Base-by-base conservation (phyloP, 257 asterid species). In the Solanum pimpinellifolium region DNA sequence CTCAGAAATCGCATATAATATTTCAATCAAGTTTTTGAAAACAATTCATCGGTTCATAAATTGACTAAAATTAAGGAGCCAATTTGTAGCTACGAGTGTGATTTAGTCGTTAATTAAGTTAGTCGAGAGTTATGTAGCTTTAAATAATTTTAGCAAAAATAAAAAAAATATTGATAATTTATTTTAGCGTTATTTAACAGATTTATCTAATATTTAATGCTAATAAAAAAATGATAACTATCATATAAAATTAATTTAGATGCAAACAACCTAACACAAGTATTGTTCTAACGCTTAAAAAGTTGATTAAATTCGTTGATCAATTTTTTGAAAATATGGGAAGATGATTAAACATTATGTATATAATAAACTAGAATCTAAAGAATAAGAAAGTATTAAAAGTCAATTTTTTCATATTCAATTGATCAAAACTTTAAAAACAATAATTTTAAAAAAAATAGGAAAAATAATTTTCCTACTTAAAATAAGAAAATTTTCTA, bases 181-280 rank as follows among this genome's bases (percentile, higher is more conserved):
- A 11, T 62, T 62, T 4, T 62, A 66, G 7, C 1, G 1, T 0
- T 65, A 2, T 11, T 25, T 0, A 6, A 65, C 0, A 3, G 1
- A 14, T 2, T 65, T n/a, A 65, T 65, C 0, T 4, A 5, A 5
- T 65, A 65, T 4, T 2, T 65, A 12, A 12, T 66, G 0, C 4
- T 66, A 4, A 66, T 66, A 0, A 25, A 13, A 13, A 25, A 25
- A 66, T 66, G 0, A 25, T 5, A 3, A 5, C 0, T 65, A 66
- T 25, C 35, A 5, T 27, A 12, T 66, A 25, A 11, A 25, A 11
- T 25, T 65, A 5, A 66, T 66, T 5, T 2, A 66, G 10, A 0
- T 5, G 7, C 3, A 12, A 9, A 25, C 2, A 66, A 25, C 0
- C 18, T 12, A 12, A 25, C 2, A 0, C 16, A 5, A n/a, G 29